Percentiles rank a stretch among this genome's conserved stretches.
Evolutionary conservation across 768 basidiomycete species (phyloP).

Genomic region (Trichaptum fuscoviolaceum): DNA sequence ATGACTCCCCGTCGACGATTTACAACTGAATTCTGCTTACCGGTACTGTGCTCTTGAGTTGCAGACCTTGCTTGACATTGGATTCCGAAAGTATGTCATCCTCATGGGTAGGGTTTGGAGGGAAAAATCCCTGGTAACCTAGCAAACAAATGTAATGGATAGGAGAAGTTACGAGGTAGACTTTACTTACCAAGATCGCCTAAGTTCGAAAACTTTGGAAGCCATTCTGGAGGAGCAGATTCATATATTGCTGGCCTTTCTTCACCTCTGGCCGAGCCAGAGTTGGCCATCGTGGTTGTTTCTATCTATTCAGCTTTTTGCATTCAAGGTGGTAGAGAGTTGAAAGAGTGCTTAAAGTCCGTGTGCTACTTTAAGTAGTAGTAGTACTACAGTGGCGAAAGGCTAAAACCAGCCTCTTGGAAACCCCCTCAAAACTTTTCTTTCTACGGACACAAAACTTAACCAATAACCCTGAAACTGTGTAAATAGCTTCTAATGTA

Average conservation of each 20-base stretch:
- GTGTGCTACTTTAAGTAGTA: no score
- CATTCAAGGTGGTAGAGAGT: not conserved
- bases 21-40: conserved; percentile 32
- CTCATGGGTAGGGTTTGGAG: conserved; percentile 67
- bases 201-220: conserved; percentile 57
- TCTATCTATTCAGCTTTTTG: not conserved
- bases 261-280: conserved; percentile 14
- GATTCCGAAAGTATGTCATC: conserved; percentile 65
- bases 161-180: conserved; percentile 2
- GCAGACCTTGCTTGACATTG: conserved; percentile 64
- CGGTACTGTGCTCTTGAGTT: conserved; percentile 45
- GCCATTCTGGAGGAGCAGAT: conserved; percentile 67
- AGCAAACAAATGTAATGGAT: conserved; percentile 5
- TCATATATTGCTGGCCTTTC: conserved; percentile 49
- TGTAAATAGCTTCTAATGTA: no score
- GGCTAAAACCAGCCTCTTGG: no score
- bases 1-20: conserved; percentile 4
- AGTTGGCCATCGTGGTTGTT: not conserved
- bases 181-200: conserved; percentile 61
- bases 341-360: not conserved
- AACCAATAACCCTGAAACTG: no score
- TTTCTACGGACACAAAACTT: no score
- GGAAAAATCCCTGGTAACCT: conserved; percentile 78
- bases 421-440: no score
- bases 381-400: no score